Evolutionary conservation across 371 early-diverging fungal species (phyloP).

Genomic region (Apophysomyces elegans): DNA sequence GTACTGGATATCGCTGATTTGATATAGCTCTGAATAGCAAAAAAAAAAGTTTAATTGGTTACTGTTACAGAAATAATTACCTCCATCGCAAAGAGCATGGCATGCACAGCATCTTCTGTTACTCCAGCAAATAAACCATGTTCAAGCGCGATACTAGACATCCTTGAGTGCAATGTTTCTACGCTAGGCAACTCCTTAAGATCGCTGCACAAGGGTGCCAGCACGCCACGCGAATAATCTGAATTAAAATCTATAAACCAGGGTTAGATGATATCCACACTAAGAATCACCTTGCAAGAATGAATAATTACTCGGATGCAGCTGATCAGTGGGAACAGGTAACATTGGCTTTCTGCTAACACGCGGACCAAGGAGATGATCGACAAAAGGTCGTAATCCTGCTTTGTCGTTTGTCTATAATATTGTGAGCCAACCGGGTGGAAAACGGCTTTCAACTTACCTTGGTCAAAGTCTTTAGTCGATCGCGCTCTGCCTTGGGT

Average conservation of each 20-base stretch:
- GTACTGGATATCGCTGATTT: slow-evolving; percentile 74
- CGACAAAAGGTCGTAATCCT: slow-evolving; percentile 41
- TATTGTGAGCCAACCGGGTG: not conserved
- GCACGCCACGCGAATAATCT: slow-evolving; percentile 71
- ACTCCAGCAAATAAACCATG: slow-evolving; percentile 73
- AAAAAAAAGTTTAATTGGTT: not conserved
- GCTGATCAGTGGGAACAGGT: slow-evolving; percentile 50
- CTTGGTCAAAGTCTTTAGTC: slow-evolving; percentile 65
- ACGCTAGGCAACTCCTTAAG: slow-evolving; percentile 73
- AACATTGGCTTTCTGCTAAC: slow-evolving; percentile 52
- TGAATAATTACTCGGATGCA: slow-evolving; percentile 49
- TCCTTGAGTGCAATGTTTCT: slow-evolving; percentile 69
- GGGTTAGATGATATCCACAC: not conserved
- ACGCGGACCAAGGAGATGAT: slow-evolving; percentile 43
- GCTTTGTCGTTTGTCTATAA: slow-evolving; percentile 37
- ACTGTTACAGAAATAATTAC: slow-evolving; percentile 26
- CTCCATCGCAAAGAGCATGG: slow-evolving; percentile 76
- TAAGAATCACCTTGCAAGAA: not conserved
- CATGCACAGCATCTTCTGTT: slow-evolving; percentile 66
- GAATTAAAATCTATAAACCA: slow-evolving; percentile 48
- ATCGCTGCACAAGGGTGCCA: slow-evolving; percentile 74
- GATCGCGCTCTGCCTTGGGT: slow-evolving; percentile 72
- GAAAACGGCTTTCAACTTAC: slow-evolving; percentile 21
- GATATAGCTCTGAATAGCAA: slow-evolving; percentile 58
- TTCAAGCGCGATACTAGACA: slow-evolving; percentile 76